Evolutionary conservation across 2,329 filamentous ascomycete species (phyloP).

Genomic region (Aspergillus glaucus): DNA sequence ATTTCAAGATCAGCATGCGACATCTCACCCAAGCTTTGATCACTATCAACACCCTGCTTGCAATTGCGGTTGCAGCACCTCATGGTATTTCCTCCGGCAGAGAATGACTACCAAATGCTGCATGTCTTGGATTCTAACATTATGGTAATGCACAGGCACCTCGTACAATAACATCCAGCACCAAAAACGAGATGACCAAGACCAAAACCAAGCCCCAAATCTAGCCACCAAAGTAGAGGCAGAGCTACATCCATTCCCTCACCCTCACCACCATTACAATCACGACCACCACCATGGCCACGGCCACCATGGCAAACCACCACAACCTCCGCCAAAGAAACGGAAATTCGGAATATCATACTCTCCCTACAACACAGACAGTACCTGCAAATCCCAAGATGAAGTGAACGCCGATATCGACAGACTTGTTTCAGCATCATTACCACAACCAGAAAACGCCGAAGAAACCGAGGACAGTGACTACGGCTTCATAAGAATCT

Average conservation of each 20-base stretch:
- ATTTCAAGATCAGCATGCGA: too few species aligned
- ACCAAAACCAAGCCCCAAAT: too few species aligned
- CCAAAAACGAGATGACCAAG: too few species aligned
- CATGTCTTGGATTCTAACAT: too few species aligned
- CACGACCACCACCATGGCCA: neutral
- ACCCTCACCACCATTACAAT: neutral
- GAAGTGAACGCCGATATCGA: slow-evolving; percentile 62
- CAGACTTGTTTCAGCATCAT: neutral
- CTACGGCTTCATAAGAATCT: slow-evolving; percentile 65
- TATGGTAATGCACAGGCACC: too few species aligned
- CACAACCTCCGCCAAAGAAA: neutral
- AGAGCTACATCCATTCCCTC: neutral
- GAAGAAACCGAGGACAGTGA: slow-evolving; percentile 37
- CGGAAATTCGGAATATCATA: slow-evolving; percentile 48
- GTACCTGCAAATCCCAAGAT: slow-evolving; percentile 59
- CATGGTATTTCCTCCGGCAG: too few species aligned
- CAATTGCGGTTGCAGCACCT: too few species aligned
- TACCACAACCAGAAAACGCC: neutral
- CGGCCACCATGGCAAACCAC: neutral
- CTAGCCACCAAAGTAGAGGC: too few species aligned
- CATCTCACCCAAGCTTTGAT: too few species aligned
- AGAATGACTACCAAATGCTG: too few species aligned
- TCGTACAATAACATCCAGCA: too few species aligned
- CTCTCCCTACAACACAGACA: slow-evolving; percentile 51
- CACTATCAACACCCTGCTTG: too few species aligned